These are phyloP conservation scores for Pleurotus tuoliensis DNA, from an alignment of 768 basidiomycete species.

Conservation along the genomic window DNA sequence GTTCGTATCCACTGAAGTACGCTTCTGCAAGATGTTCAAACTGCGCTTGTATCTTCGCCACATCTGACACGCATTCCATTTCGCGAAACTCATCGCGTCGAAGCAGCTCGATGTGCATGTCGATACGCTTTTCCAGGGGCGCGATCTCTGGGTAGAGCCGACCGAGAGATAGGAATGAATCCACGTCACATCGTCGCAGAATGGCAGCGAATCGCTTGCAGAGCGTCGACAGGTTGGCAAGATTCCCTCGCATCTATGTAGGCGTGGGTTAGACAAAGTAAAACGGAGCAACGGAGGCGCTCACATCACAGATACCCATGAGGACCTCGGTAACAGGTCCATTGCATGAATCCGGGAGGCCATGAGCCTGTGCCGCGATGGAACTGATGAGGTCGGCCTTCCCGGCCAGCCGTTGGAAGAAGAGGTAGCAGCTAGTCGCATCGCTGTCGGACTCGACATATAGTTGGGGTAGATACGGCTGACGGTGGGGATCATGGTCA, in stretches of 20 bases:
- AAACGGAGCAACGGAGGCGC: conserved; percentile 12
- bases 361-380: conserved; percentile 78
- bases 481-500: conserved; percentile 6
- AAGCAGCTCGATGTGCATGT: conserved; percentile 85
- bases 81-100: conserved; percentile 89
- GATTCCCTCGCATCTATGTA: conserved; percentile 73
- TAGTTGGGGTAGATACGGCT: conserved; percentile 89
- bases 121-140: conserved; percentile 86
- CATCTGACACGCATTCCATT: conserved; percentile 88
- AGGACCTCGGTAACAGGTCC: conserved; percentile 78
- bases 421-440: conserved; percentile 84
- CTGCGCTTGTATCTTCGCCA: conserved; percentile 85
- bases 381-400: conserved; percentile 87
- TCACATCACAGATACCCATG: conserved; percentile 92
- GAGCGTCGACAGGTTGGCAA: conserved; percentile 74
- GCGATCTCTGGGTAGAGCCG: conserved; percentile 80
- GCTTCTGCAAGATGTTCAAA: conserved; percentile 90
- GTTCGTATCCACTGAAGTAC: conserved; percentile 78
- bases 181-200: conserved; percentile 75
- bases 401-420: conserved; percentile 85
- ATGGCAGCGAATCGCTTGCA: conserved; percentile 90
- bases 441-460: conserved; percentile 89
- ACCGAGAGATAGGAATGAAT: conserved; percentile 83
- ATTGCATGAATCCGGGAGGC: conserved; percentile 81
- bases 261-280: not conserved